Evolutionary conservation across 495 filamentous ascomycete genomes (phyloP).

Genomic region (Neurospora intermedia): DNA sequence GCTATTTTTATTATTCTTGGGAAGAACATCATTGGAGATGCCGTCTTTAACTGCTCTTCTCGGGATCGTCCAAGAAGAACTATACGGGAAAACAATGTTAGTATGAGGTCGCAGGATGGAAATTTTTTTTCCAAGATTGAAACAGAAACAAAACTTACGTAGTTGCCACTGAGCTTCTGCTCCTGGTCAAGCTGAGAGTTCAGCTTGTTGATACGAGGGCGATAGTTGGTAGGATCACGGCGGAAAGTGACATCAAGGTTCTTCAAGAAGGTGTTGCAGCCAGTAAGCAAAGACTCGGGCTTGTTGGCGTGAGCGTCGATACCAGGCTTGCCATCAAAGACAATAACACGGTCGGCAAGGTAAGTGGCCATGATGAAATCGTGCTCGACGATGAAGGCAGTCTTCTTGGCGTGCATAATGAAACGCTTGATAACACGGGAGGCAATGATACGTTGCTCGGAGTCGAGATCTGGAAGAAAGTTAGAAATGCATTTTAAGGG

Average conservation of each 20-base stretch:
- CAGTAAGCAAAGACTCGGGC: slow-evolving; percentile 85
- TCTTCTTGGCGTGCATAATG: slow-evolving; percentile 99
- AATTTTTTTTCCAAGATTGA: not conserved
- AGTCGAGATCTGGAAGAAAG: slow-evolving; percentile 54
- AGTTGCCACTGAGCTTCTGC: slow-evolving; percentile 89
- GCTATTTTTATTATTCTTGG: slow-evolving; percentile 10
- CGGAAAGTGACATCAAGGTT: slow-evolving; percentile 96
- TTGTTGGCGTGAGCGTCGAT: slow-evolving; percentile 76
- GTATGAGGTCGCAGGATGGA: not conserved
- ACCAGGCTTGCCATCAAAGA: slow-evolving; percentile 90
- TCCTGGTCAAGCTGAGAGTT: slow-evolving; percentile 94
- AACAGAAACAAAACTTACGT: slow-evolving; percentile 43
- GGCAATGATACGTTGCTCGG: slow-evolving; percentile 96
- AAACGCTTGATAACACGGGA: slow-evolving; percentile 97
- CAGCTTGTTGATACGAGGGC: slow-evolving; percentile 96
- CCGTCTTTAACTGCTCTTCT: slow-evolving; percentile 56
- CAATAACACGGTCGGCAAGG: slow-evolving; percentile 93
- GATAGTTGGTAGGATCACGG: slow-evolving; percentile 89
- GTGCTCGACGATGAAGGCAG: slow-evolving; percentile 97
- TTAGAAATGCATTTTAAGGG: not conserved
- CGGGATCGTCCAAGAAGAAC: slow-evolving; percentile 85
- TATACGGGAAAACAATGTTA: slow-evolving; percentile 16
- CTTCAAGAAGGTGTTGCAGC: slow-evolving; percentile 94
- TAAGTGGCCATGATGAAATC: slow-evolving; percentile 99
- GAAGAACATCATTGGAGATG: slow-evolving; percentile 28